Conservation (phyloP, 106 monocot genomes). For the Cymbidium sinense region DNA sequence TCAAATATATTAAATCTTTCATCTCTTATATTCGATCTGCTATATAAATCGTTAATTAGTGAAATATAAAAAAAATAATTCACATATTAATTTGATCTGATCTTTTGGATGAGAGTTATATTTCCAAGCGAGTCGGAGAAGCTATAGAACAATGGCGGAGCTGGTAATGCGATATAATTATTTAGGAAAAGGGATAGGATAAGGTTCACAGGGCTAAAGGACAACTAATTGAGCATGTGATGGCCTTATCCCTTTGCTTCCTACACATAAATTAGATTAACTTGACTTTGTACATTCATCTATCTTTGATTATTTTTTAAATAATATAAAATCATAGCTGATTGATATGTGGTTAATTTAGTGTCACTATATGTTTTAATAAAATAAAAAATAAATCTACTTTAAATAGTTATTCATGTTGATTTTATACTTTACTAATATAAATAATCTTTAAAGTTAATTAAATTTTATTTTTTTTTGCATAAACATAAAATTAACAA, state of each 20-base stretch:
- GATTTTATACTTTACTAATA: too few relatives aligned
- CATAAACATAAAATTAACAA: too few relatives aligned
- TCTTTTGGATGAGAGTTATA: neutral
- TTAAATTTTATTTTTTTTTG: too few relatives aligned
- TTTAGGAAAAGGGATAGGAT: slow-evolving; percentile 2
- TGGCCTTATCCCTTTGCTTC: slow-evolving; percentile 1
- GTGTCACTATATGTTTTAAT: too few relatives aligned
- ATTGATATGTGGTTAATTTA: too few relatives aligned
- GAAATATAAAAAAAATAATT: neutral
- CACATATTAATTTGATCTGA: neutral
- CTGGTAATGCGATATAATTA: neutral
- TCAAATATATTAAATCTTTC: neutral
- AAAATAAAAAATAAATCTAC: too few relatives aligned
- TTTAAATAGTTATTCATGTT: too few relatives aligned
- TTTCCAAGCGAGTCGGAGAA: neutral
- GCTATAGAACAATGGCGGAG: too few relatives aligned
- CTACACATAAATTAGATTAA: neutral
- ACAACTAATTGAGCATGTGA: neutral
- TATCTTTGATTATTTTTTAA: neutral
- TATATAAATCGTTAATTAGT: neutral
- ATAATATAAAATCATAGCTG: too few relatives aligned
- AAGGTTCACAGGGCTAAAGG: neutral
- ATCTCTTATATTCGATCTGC: neutral
- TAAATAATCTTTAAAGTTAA: too few relatives aligned
- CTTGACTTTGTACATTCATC: neutral